phyloP scores from a whole-genome alignment of 495 filamentous ascomycete genomes.

The Tuber umbilicatum region DNA sequence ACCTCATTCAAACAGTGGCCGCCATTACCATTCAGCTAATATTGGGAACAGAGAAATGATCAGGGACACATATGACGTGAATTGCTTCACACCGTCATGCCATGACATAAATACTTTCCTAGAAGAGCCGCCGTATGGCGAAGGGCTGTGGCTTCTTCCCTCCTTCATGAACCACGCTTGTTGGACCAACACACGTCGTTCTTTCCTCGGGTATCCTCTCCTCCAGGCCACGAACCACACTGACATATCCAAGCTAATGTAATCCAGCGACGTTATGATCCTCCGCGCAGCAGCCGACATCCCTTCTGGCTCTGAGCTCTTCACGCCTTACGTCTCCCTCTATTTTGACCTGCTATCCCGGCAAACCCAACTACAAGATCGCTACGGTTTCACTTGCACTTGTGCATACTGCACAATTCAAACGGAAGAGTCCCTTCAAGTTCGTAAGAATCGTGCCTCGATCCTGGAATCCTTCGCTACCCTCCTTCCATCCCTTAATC shows the following conservation, averaged over 20 bases:
- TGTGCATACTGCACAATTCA: background rate
- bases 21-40: background rate
- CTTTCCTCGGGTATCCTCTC: background rate
- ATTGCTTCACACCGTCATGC: conserved; percentile 4
- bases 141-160: conserved; percentile 2
- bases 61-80: background rate
- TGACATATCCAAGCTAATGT: background rate
- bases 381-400: background rate
- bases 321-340: background rate
- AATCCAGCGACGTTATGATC: background rate
- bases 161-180: conserved; percentile 1
- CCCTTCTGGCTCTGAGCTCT: background rate
- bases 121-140: background rate
- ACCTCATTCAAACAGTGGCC: background rate
- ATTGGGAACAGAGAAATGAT: background rate
- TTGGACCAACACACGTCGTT: background rate
- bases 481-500: background rate
- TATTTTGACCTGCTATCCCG: background rate
- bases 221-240: background rate
- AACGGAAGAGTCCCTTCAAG: conserved; percentile 1
- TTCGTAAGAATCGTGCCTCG: background rate
- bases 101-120: background rate
- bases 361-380: background rate
- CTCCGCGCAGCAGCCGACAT: background rate
- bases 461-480: background rate